phyloP scores from a whole-genome alignment of 768 basidiomycete genomes.

The Clitopilus passeckerianus region DNA sequence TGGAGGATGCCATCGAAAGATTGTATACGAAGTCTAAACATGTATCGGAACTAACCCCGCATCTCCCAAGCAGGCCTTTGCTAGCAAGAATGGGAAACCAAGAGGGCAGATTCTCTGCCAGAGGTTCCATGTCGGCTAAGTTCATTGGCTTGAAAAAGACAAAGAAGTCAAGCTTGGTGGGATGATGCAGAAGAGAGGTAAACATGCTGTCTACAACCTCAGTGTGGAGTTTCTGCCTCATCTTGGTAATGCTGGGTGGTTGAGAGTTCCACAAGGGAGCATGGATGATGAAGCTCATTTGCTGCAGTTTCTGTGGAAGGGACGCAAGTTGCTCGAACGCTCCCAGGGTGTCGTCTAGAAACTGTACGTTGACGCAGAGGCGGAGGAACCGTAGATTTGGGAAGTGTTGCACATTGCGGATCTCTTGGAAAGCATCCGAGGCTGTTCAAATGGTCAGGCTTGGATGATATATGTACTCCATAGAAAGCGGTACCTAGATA shows the following conservation, averaged over 20 bases:
- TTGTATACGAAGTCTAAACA: not conserved
- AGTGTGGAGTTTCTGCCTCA: not conserved
- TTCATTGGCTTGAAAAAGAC: not conserved
- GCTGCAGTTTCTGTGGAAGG: not conserved
- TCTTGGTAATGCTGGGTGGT: not conserved
- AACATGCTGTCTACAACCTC: not conserved
- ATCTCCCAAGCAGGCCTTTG: not conserved
- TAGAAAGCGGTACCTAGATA: not conserved
- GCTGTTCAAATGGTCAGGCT: not conserved
- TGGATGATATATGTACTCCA: no score
- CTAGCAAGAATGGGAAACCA: not conserved
- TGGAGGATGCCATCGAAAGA: not conserved
- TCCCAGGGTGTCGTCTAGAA: not conserved
- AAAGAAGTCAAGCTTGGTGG: not conserved
- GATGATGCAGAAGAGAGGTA: not conserved
- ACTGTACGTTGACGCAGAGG: not conserved
- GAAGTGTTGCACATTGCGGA: not conserved
- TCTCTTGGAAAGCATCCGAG: not conserved
- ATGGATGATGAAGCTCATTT: not conserved
- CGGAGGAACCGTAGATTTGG: not conserved
- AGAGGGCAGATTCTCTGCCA: not conserved
- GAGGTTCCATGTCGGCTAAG: not conserved
- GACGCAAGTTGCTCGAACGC: not conserved
- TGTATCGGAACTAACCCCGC: not conserved
- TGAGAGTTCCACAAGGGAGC: not conserved